Conservation (phyloP, 2,329 filamentous ascomycete genomes). For the Byssothecium circinans region DNA sequence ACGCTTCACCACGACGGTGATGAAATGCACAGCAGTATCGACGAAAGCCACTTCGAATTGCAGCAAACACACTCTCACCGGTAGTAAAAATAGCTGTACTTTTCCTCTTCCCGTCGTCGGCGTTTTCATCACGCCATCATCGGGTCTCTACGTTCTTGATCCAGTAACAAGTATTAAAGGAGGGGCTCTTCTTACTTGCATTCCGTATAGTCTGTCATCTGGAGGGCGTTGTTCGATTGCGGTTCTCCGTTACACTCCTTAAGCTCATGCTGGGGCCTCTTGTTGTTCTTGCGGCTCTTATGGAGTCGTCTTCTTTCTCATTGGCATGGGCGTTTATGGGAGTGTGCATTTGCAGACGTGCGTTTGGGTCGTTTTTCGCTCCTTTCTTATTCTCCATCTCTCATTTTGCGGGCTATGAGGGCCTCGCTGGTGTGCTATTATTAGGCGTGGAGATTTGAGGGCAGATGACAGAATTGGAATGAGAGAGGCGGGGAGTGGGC, state of each 20-base stretch:
- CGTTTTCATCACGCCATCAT: not conserved
- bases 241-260: constrained; percentile 37
- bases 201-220: constrained; percentile 5
- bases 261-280: constrained; percentile 16
- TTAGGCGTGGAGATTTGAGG: not conserved
- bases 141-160: not conserved
- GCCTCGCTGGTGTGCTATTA: not conserved
- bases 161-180: not conserved
- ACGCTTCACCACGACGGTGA: constrained; percentile 96
- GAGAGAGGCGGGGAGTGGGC: not conserved
- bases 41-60: constrained; percentile 24
- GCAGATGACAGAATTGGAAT: not conserved
- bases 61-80: constrained; percentile 28
- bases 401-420: not conserved
- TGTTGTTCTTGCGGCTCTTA: constrained; percentile 14
- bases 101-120: not conserved
- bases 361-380: constrained; percentile 1
- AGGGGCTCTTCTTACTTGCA: constrained; percentile 11
- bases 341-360: constrained; percentile 6
- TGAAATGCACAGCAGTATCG: constrained; percentile 54
- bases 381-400: not conserved
- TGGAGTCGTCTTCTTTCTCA: constrained; percentile 1
- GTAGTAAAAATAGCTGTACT: constrained; percentile 11
- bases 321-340: constrained; percentile 14
- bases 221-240: constrained; percentile 20